These are phyloP conservation scores for Flaveria trinervia DNA, from an alignment of 129 eudicot genomes.

Conservation along the genomic window DNA sequence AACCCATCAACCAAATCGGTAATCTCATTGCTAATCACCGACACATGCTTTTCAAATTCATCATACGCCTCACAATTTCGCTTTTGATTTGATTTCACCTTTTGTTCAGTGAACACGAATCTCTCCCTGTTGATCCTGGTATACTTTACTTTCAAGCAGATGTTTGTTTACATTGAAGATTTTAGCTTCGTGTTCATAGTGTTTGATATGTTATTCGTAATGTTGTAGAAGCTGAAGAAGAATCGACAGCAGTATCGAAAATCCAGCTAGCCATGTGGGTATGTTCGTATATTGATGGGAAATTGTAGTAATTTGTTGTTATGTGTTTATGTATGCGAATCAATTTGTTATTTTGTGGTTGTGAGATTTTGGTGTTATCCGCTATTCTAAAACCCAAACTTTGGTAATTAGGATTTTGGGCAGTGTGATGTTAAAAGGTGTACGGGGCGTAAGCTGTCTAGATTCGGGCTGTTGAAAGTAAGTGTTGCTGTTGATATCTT, in stretches of 20 bases:
- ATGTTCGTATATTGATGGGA: conserved; percentile 31
- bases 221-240: conserved; percentile 59
- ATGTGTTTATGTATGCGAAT: not conserved
- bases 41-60: not conserved
- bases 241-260: conserved; percentile 42
- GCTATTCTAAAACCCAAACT: conserved; percentile 5
- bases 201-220: conserved; percentile 32
- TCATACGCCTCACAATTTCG: not conserved
- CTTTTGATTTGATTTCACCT: conserved; percentile 3
- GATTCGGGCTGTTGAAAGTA: conserved; percentile 81
- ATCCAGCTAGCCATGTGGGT: conserved; percentile 99
- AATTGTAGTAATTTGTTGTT: not conserved
- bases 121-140: conserved; percentile 79
- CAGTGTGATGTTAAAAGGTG: conserved; percentile 99
- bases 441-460: conserved; percentile 93
- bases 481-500: conserved; percentile 34
- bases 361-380: conserved; percentile 7
- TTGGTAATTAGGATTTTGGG: conserved; percentile 74
- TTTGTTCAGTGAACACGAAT: conserved; percentile 53
- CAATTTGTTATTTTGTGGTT: conserved; percentile 15
- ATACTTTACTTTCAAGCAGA: not conserved
- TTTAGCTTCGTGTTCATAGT: conserved; percentile 12
- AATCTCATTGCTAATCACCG: conserved; percentile 2
- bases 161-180: not conserved
- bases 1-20: conserved; percentile 40